Base-by-base conservation (phyloP, 768 basidiomycete genomes). In the Exidia glandulosa region DNA sequence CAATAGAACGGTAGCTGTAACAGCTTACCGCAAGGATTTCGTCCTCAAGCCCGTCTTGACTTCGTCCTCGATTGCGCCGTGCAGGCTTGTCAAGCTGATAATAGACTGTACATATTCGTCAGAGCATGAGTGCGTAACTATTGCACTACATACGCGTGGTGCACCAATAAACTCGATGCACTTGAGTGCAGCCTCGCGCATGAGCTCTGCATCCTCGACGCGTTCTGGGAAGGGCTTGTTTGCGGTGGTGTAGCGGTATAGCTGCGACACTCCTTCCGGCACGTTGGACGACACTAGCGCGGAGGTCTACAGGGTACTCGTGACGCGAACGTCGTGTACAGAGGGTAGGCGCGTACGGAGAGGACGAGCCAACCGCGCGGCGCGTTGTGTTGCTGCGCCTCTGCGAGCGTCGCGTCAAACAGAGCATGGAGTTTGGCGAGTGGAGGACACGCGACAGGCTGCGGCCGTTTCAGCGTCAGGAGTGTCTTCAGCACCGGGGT, bases 171-270 rank as follows among this genome's bases (percentile, higher is more conserved):
- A 94, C 66, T 93, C 88, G 67, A 84, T 81, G 68, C 90, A 91
- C 76, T 95, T 95, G 70, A 95, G 68, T 32, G 88, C 89, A 32
- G 89, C 82, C 75, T 95, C 93, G 50, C 93, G 81, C 83, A 95
- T 93, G 64, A 91, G 70, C 64, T 90, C 88, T 63, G 88, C 89
- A 69, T 79, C 85, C 72, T 82, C 80, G 61, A 87, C 77, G 57
- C 85, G 84, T 61, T 79, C 81, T 61, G 78, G 70, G 58, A 84
- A 63, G 62, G 72, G 74, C 68, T 72, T 72, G 65, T 71, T 64
- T 56, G 74, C 72, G 13, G 86, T 84, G 56, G 82, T 82, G 72
- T 88, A 93, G 50, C 82, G 85, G 70, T 91, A 95, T 64, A 95
- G 74, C 67, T 89, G 82, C 19, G 86, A 88, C 36, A 94, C 74